Conservation (phyloP, 345 rosid species). For the Murraya paniculata region DNA sequence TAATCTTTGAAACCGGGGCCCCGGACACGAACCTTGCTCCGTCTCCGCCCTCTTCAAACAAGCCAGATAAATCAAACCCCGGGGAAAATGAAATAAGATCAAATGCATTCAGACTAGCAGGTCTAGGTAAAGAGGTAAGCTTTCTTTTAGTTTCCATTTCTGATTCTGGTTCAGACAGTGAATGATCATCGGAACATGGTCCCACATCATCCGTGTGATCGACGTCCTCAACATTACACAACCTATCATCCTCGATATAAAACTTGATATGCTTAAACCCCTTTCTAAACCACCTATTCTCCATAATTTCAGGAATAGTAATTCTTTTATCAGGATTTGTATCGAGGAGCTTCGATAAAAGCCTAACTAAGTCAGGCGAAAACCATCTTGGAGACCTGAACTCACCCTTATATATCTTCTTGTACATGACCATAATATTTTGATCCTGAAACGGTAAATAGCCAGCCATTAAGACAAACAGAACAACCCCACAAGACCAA, state of each 20-base stretch:
- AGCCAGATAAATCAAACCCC: constrained; percentile 68
- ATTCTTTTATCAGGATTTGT: constrained; percentile 73
- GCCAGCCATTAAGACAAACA: constrained; percentile 78
- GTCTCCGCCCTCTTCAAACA: constrained; percentile 70
- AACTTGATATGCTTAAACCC: constrained; percentile 63
- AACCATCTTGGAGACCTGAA: constrained; percentile 81
- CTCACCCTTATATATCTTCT: constrained; percentile 68
- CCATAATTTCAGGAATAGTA: constrained; percentile 69
- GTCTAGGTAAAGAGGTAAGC: constrained; percentile 42
- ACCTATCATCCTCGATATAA: constrained; percentile 50
- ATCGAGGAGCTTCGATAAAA: constrained; percentile 60
- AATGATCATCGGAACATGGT: constrained; percentile 37
- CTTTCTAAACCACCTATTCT: constrained; percentile 73
- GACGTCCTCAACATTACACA: constrained; percentile 35
- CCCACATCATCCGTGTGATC: constrained; percentile 37
- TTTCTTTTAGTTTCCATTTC: constrained; percentile 32
- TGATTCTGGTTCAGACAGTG: constrained; percentile 52
- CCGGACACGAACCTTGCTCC: constrained; percentile 55
- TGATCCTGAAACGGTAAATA: constrained; percentile 77
- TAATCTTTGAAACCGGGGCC: constrained; percentile 60
- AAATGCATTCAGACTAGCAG: constrained; percentile 65
- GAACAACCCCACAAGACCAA: constrained; percentile 92
- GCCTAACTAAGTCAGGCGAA: constrained; percentile 53
- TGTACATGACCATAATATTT: constrained; percentile 73
- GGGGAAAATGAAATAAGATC: constrained; percentile 72